Evolutionary conservation across 2,329 filamentous ascomycete genomes (phyloP).

Genomic region (Beauveria pseudobassiana): DNA sequence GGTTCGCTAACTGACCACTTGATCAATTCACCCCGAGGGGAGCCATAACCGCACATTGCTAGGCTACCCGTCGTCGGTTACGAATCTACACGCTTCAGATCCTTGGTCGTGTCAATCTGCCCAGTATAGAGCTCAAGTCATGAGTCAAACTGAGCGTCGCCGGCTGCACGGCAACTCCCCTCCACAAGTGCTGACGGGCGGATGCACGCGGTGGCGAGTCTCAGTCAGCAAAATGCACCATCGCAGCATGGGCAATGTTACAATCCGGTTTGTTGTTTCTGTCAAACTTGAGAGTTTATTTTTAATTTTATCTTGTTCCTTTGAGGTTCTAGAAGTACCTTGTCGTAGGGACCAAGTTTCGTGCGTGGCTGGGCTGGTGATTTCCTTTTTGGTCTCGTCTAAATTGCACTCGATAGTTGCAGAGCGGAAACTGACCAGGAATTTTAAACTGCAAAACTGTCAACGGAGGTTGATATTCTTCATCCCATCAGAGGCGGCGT

Average conservation of each 20-base stretch:
- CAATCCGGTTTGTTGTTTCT: not conserved
- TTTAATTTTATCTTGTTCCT: not conserved
- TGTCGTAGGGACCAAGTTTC: too few relatives aligned
- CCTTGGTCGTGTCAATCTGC: not conserved
- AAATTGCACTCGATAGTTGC: not conserved
- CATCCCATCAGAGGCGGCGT: not conserved
- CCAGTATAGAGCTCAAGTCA: not conserved
- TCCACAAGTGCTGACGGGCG: constrained; percentile 7
- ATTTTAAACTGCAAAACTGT: too few relatives aligned
- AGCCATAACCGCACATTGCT: not conserved
- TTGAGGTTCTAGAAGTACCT: not conserved
- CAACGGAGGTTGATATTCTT: not conserved
- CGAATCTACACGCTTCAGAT: not conserved
- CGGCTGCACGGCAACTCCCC: not conserved
- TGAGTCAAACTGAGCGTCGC: not conserved
- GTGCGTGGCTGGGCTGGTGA: not conserved
- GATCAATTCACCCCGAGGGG: not conserved
- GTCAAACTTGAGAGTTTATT: not conserved
- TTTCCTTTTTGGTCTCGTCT: not conserved
- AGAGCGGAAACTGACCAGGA: not conserved
- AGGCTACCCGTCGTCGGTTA: not conserved
- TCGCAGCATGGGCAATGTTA: constrained; percentile 2
- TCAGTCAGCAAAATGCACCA: constrained; percentile 8
- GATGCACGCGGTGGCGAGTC: not conserved
- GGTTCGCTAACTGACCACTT: not conserved